phyloP scores from a whole-genome alignment of 306 rosid genomes.

The Prunus kanzakura region DNA sequence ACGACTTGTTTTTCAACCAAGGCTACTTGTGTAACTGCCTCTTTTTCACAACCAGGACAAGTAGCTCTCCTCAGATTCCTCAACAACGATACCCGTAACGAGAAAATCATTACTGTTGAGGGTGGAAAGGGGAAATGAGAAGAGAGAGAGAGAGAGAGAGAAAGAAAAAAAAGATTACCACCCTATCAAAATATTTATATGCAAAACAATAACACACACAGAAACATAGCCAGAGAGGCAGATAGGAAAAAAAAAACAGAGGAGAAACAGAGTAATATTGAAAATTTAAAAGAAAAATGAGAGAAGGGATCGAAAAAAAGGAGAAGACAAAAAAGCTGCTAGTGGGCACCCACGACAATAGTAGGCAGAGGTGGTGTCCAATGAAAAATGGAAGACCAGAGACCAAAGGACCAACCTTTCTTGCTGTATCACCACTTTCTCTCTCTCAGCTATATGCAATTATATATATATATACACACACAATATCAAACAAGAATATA shows the following conservation, averaged over 20 bases:
- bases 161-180: not conserved
- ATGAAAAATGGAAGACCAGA: constrained; percentile 27
- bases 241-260: constrained; percentile 1
- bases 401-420: constrained; percentile 21
- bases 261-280: not conserved
- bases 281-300: not conserved
- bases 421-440: constrained; percentile 41
- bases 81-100: constrained; percentile 56
- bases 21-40: constrained; percentile 26
- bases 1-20: not conserved
- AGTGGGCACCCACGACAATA: constrained; percentile 60
- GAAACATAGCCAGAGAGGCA: not conserved
- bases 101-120: constrained; percentile 58
- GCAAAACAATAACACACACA: not conserved
- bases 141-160: not conserved
- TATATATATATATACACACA: not conserved
- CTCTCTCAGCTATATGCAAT: constrained; percentile 14
- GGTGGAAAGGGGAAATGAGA: constrained; percentile 18
- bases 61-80: constrained; percentile 44
- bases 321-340: constrained; percentile 51
- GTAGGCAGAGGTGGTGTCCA: constrained; percentile 26
- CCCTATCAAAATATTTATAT: constrained; percentile 21
- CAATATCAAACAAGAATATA: not conserved
- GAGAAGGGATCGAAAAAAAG: not conserved
- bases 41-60: constrained; percentile 32